Evolutionary conservation across 176 grass and related monocot species (phyloP).

Genomic region (Oryza rufipogon): DNA sequence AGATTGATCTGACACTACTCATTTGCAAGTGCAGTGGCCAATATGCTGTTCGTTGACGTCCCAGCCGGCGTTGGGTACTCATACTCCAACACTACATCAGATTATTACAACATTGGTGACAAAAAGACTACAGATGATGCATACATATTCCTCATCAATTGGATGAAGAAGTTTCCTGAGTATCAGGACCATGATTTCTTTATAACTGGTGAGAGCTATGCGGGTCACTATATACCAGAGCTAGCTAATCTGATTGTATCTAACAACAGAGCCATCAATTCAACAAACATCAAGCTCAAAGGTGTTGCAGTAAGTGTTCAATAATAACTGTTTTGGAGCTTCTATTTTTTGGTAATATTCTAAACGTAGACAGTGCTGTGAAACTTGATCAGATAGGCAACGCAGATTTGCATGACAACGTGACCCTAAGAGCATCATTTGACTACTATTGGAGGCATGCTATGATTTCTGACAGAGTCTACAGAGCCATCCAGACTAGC

Average conservation of each 20-base stretch:
- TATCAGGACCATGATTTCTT: conserved; percentile 61
- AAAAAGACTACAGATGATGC: conserved; percentile 54
- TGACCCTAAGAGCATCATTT: conserved; percentile 54
- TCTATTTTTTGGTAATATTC: conserved; percentile 31
- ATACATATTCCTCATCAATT: conserved; percentile 68
- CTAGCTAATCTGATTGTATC: conserved; percentile 67
- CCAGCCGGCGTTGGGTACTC: conserved; percentile 79
- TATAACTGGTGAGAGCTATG: conserved; percentile 74
- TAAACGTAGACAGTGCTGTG: conserved; percentile 19
- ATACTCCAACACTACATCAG: conserved; percentile 68
- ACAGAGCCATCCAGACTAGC: conserved; percentile 47
- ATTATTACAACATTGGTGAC: conserved; percentile 63
- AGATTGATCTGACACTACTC: conserved; percentile 5
- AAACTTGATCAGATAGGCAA: conserved; percentile 61
- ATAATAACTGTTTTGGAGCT: conserved; percentile 24
- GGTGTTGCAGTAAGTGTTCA: conserved; percentile 65
- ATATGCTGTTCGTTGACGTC: conserved; percentile 69
- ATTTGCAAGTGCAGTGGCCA: conserved; percentile 60
- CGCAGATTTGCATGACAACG: conserved; percentile 49
- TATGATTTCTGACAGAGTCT: conserved; percentile 66
- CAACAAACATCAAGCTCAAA: conserved; percentile 51
- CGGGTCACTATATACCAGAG: conserved; percentile 70
- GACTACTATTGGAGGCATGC: conserved; percentile 73
- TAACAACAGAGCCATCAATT: conserved; percentile 42
- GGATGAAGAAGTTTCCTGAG: conserved; percentile 64